Evolutionary conservation across 345 rosid species (phyloP).

Genomic region (Salix dunnii): DNA sequence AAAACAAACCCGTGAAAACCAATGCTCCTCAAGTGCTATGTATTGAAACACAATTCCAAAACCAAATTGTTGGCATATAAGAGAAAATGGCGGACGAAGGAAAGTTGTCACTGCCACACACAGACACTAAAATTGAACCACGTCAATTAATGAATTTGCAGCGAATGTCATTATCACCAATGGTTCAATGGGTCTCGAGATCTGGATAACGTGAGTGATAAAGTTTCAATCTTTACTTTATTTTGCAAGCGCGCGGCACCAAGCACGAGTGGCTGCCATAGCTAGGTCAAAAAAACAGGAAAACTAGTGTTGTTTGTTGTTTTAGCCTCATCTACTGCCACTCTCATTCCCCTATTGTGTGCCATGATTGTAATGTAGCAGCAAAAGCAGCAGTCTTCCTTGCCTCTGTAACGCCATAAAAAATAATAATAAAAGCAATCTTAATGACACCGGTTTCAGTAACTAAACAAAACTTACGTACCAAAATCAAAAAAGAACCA

Average conservation of each 20-base stretch:
- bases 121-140: not conserved
- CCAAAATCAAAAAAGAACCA: not conserved
- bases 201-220: slow-evolving; percentile 23
- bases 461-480: not conserved
- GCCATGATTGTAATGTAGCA: slow-evolving; percentile 2
- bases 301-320: slow-evolving; percentile 11
- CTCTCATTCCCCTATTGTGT: slow-evolving; percentile 5
- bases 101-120: slow-evolving; percentile 24
- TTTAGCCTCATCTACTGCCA: slow-evolving; percentile 3
- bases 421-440: not conserved
- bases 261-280: slow-evolving; percentile 31
- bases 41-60: slow-evolving; percentile 20
- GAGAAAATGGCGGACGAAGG: slow-evolving; percentile 52
- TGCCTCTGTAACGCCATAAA: slow-evolving; percentile 13
- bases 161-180: slow-evolving; percentile 30
- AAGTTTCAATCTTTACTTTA: not conserved
- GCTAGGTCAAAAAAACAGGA: slow-evolving; percentile 30
- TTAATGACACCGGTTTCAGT: not conserved
- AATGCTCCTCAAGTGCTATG: slow-evolving; percentile 30
- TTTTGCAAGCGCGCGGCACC: slow-evolving; percentile 39
- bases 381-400: not conserved
- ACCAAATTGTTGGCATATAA: slow-evolving; percentile 6
- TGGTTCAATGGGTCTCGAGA: slow-evolving; percentile 35
- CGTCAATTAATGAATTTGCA: slow-evolving; percentile 8
- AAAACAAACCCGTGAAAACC: slow-evolving; percentile 20